phyloP scores from a whole-genome alignment of 768 basidiomycete species.

The Dacryopinax primogenitus region DNA sequence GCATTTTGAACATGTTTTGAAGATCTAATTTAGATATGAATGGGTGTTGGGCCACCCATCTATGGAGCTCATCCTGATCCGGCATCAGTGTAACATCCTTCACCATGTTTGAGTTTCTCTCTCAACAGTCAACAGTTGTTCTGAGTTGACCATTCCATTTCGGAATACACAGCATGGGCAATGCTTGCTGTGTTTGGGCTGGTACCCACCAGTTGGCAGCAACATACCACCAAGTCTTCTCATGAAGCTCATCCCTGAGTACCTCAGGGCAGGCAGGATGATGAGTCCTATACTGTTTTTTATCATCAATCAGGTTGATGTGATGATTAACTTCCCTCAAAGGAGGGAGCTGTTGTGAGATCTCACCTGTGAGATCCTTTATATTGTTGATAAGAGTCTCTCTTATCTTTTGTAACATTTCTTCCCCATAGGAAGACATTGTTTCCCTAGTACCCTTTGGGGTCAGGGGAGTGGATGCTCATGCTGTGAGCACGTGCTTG shows the following conservation, averaged over 20 bases:
- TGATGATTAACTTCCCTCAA: constrained; percentile 32
- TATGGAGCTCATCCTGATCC: constrained; percentile 30
- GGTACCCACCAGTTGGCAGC: constrained; percentile 29
- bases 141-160: constrained; percentile 30
- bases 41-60: constrained; percentile 26
- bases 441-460: too few species aligned
- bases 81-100: constrained; percentile 33
- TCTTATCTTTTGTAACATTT: too few species aligned
- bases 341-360: constrained; percentile 22
- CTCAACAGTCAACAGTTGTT: constrained; percentile 28
- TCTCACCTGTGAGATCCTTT: background rate
- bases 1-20: constrained; percentile 11
- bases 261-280: constrained; percentile 27
- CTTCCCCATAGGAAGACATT: too few species aligned
- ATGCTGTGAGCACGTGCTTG: too few species aligned
- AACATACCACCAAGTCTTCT: constrained; percentile 27
- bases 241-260: constrained; percentile 22
- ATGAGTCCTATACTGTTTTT: constrained; percentile 25
- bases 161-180: constrained; percentile 26
- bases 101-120: constrained; percentile 33
- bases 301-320: constrained; percentile 31
- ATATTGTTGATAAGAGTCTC: constrained; percentile 13
- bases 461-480: too few species aligned
- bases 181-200: constrained; percentile 17
- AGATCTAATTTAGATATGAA: constrained; percentile 19